phyloP scores from a whole-genome alignment of 345 rosid genomes.

The Salix purpurea region DNA sequence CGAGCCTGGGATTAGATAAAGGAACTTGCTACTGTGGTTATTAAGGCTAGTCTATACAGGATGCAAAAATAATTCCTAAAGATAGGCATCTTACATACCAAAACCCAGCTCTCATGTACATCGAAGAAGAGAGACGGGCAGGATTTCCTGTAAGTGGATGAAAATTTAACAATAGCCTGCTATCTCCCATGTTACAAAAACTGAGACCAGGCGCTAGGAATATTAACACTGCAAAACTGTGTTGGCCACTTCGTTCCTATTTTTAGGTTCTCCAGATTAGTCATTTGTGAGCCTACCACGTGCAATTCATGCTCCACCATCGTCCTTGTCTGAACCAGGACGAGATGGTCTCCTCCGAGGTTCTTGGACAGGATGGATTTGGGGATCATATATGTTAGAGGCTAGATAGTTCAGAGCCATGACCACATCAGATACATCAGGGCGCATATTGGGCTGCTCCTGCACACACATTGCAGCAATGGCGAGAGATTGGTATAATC shows the following conservation, averaged over 20 bases:
- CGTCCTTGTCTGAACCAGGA: conserved; percentile 4
- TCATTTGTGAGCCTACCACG: not conserved
- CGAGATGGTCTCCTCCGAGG: not conserved
- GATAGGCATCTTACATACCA: conserved; percentile 31
- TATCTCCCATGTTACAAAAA: conserved; percentile 33
- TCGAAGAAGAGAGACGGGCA: conserved; percentile 1
- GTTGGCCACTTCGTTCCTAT: conserved; percentile 6
- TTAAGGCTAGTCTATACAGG: conserved; percentile 15
- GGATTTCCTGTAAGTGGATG: conserved; percentile 13
- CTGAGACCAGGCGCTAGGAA: conserved; percentile 25
- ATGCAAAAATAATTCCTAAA: conserved; percentile 21
- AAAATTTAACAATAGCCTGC: conserved; percentile 14
- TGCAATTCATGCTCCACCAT: conserved; percentile 11
- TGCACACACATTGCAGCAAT: conserved; percentile 48
- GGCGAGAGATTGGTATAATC: conserved; percentile 46
- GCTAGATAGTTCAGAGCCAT: conserved; percentile 40
- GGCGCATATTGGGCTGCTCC: conserved; percentile 45
- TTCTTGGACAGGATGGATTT: not conserved
- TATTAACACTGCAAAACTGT: conserved; percentile 13
- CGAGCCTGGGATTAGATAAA: not conserved
- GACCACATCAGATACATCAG: conserved; percentile 36
- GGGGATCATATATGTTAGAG: conserved; percentile 24
- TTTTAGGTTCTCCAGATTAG: not conserved
- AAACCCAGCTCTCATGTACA: conserved; percentile 42
- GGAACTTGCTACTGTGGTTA: not conserved